A percentile compares a stretch with the other conserved stretches of the same genome.
These are phyloP conservation scores for Pyronema omphalodes DNA, from an alignment of 495 filamentous ascomycete species.

Conservation along the genomic window DNA sequence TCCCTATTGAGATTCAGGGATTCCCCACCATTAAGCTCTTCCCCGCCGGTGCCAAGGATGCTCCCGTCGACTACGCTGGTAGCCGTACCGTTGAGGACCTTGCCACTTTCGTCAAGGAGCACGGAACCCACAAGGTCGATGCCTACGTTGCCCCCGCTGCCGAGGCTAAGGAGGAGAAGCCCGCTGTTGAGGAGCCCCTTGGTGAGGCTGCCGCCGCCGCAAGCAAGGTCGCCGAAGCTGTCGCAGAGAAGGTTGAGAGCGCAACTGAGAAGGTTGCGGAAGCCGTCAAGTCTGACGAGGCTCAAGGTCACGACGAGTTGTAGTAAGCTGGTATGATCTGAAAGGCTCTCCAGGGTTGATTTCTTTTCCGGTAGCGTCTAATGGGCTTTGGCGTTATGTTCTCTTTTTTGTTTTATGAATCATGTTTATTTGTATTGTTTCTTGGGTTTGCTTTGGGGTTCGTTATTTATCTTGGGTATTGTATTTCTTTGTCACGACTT, in stretches of 20 bases:
- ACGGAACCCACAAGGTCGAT: constrained; percentile 71
- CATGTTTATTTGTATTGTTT: background rate
- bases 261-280: constrained; percentile 32
- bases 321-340: background rate
- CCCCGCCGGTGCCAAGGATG: constrained; percentile 72
- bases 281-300: constrained; percentile 1
- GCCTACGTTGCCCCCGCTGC: constrained; percentile 31
- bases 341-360: too few species aligned
- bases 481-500: too few species aligned
- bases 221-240: constrained; percentile 34
- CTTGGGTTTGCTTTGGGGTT: background rate
- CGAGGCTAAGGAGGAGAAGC: constrained; percentile 29
- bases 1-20: constrained; percentile 87
- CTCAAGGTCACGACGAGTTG: background rate
- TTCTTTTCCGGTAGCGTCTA: background rate
- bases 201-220: constrained; percentile 24
- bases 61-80: constrained; percentile 72
- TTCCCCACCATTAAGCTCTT: constrained; percentile 99
- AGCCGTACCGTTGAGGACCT: constrained; percentile 86
- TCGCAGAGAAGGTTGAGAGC: constrained; percentile 33
- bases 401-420: background rate
- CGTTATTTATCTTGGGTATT: background rate
- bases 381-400: background rate
- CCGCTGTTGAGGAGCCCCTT: constrained; percentile 27
- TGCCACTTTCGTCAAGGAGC: constrained; percentile 81